phyloP scores from a whole-genome alignment of 164 flowering plant species.

The Macadamia integrifolia region DNA sequence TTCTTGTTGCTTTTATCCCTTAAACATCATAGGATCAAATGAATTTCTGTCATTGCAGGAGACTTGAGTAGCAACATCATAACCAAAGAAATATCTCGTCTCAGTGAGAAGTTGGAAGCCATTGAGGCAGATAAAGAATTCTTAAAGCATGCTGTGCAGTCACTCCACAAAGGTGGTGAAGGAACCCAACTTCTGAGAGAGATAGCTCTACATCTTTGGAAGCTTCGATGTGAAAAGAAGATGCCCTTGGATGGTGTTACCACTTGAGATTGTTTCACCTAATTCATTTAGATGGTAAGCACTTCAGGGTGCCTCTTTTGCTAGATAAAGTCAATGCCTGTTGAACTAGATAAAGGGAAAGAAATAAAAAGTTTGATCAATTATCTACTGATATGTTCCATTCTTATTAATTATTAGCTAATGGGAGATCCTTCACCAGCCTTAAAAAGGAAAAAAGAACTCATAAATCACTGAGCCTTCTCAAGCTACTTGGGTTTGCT shows the following conservation, averaged over 20 bases:
- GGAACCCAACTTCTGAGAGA: not conserved
- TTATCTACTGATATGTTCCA: too few relatives aligned
- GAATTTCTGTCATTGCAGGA: constrained; percentile 15
- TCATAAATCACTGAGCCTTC: too few relatives aligned
- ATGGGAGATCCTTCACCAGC: too few relatives aligned
- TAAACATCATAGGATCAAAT: not conserved
- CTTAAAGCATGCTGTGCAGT: constrained; percentile 20
- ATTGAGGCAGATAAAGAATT: constrained; percentile 40
- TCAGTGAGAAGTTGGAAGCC: constrained; percentile 31
- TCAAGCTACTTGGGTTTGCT: too few relatives aligned
- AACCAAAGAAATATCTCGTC: constrained; percentile 16
- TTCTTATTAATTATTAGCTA: too few relatives aligned
- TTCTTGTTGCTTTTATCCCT: not conserved
- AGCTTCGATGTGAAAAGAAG: not conserved
- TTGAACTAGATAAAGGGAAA: too few relatives aligned
- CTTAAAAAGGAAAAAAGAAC: too few relatives aligned
- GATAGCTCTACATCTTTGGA: not conserved
- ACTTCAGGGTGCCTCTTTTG: not conserved
- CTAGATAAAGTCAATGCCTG: not conserved
- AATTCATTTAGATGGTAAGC: not conserved
- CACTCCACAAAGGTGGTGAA: not conserved
- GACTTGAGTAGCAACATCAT: constrained; percentile 6
- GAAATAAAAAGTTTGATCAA: too few relatives aligned
- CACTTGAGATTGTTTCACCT: not conserved
- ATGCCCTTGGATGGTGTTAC: not conserved